Base-by-base conservation (phyloP, 768 basidiomycete genomes). In the Mycena epipterygia region DNA sequence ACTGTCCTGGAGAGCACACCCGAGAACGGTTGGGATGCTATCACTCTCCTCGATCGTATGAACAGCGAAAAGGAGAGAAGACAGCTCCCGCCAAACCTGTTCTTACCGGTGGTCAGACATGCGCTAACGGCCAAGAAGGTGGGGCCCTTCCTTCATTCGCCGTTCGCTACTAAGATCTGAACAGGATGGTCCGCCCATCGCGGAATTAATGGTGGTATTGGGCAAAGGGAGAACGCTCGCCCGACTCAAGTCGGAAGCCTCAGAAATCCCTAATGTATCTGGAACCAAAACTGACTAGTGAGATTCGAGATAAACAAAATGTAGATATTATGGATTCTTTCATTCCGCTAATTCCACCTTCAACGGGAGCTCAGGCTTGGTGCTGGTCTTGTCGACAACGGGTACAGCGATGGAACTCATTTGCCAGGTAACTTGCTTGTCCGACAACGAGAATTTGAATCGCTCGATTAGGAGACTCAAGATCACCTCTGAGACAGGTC, bases 91-190 rank as follows among this genome's bases (percentile, higher is more conserved):
- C 80, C 80, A 49, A 91, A 88, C 59, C 73, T 82, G 25, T 89
- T 95, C 73, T 91, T 96, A 90, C 91, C 87, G 2, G 86, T 89
- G 0, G 79, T 97, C 58, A 82, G 97, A 60, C 89, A 94, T 76
- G 93, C 92, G 4, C 77, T 98, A 73, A 96, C 93, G 1, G 96
- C 91, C 2, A 89, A 90, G 83, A 95, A 94, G 89, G 96, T 93
- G 64, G n/a, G 86, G 76, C 32, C 33, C 23, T 37, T 17, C 53
- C 25, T 0, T 37, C 55, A 17, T 21, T 29, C 41, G 52, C 25
- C 44, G 53, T 4, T 29, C 32, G 59, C 33, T 35, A 21, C 33
- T 62, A 8, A 57, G 30, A 49, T 67, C 33, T 55, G 32, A 60
- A 7, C 59, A 89, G 88, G 86, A 87, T 68, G 88, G 88, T 17